phyloP scores from a whole-genome alignment of 192 early-diverging fungal genomes.

The Oehlia diaphana region DNA sequence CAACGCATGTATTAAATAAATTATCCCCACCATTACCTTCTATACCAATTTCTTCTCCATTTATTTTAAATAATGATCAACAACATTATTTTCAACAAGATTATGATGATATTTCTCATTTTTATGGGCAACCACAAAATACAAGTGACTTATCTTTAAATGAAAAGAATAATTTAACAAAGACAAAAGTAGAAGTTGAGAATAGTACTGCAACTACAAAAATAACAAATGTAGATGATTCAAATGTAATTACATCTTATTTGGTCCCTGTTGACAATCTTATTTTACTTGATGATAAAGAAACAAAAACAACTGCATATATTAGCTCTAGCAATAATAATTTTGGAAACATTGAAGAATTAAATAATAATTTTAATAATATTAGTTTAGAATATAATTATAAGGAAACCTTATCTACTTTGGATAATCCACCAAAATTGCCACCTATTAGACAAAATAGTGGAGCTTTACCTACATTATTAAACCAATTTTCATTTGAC shows the following conservation, averaged over 20 bases:
- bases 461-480: neutral
- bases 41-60: neutral
- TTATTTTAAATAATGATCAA: neutral
- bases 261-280: neutral
- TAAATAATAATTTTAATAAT: neutral
- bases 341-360: too few relatives aligned
- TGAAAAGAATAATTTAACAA: neutral
- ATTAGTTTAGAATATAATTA: neutral
- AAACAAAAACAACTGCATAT: too few relatives aligned
- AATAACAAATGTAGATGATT: neutral
- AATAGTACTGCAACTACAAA: neutral
- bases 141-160: neutral
- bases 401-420: neutral
- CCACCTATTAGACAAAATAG: neutral
- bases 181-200: neutral
- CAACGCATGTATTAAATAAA: constrained; percentile 39
- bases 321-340: too few relatives aligned
- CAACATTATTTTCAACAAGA: neutral
- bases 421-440: neutral
- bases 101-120: neutral
- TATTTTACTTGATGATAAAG: neutral
- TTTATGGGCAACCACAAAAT: neutral
- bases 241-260: neutral
- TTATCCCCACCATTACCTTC: neutral
- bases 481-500: neutral